These are phyloP conservation scores for Ophioceras dolichostomum DNA, from an alignment of 2,329 filamentous ascomycete genomes.

Conservation along the genomic window DNA sequence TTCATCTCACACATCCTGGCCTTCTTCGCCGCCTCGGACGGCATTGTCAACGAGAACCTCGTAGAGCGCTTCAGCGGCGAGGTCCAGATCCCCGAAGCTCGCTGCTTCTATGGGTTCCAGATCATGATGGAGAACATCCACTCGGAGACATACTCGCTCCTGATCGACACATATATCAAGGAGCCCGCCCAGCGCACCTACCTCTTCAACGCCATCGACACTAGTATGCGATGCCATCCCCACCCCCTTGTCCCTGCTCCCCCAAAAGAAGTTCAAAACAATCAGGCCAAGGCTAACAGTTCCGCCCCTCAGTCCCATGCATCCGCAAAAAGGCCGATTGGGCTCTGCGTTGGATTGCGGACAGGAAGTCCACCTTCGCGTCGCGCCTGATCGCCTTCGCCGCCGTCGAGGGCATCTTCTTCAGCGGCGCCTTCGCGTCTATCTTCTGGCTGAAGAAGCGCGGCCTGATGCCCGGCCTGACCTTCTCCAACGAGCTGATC, in stretches of 20 bases:
- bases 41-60: slow-evolving; percentile 99
- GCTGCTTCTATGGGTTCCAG: slow-evolving; percentile 99
- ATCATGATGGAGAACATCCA: slow-evolving; percentile 99
- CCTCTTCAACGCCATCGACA: slow-evolving; percentile 97
- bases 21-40: slow-evolving; percentile 97
- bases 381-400: slow-evolving; percentile 94
- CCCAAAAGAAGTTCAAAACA: too few species aligned
- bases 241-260: slow-evolving; percentile 12
- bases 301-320: slow-evolving; percentile 60
- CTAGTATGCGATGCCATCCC: slow-evolving; percentile 47
- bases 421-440: slow-evolving; percentile 94
- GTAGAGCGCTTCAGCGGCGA: slow-evolving; percentile 95
- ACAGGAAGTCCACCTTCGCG: slow-evolving; percentile 88
- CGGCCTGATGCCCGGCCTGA: slow-evolving; percentile 94
- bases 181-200: slow-evolving; percentile 88
- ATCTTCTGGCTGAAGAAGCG: slow-evolving; percentile 99
- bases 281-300: slow-evolving; percentile 46
- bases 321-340: slow-evolving; percentile 98
- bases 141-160: slow-evolving; percentile 96
- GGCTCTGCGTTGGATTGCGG: slow-evolving; percentile 89
- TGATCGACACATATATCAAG: slow-evolving; percentile 99
- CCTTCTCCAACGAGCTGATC: slow-evolving; percentile 99
- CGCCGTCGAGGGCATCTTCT: slow-evolving; percentile 98
- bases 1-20: slow-evolving; percentile 98
- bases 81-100: slow-evolving; percentile 93